Base-by-base conservation (phyloP, 2,329 filamentous ascomycete species). In the Mollisia scopiformis region DNA sequence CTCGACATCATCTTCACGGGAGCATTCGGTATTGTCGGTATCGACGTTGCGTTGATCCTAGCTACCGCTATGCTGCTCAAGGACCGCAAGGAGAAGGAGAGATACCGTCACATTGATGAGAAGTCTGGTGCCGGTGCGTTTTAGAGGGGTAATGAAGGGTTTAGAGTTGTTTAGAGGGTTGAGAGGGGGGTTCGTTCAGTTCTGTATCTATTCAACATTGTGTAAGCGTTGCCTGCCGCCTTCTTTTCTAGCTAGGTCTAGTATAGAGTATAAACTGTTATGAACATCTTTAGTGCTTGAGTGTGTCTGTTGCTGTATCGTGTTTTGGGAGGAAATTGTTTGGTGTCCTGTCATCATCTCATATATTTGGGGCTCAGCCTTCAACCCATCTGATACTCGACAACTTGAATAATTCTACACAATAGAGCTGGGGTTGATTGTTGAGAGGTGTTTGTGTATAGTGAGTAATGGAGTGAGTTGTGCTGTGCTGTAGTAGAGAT, bases 31-130 rank as follows among this genome's bases (percentile, higher is more conserved):
- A 87, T 94, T 74, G 90, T 93, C 63, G 90, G 86, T 59, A 74
- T 92, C 65, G 87, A 93, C 71, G 83, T 83, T 43, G 71, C 91
- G 55, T 79, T 94, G 52, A 78, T 94, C 66, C 78, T 94, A 58
- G 84, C 86, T 67, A 87, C 89, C 13, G 88, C 89, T 30, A 92
- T 92, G 76, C 80, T 95, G 47, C 80, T 92, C 69, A 93, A 93
- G 81, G 88, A 92, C 70, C 87, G 91, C 72, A 90, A 89, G 77
- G 91, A 95, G 79, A 85, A 86, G 71, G 87, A 90, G 75, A 83
- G 91, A 62, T 95, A 92, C 78, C 85, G 87, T 61, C 83, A 90
- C 72, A 93, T 95, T 70, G 91, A 94, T 72, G 87, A 92, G 81
- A 95, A 95, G 85, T 84, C 76, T 64, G 85, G 87, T 55, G 77